Evolutionary conservation across 768 basidiomycete genomes (phyloP), one percentile per base, ranked within the genome.

Genomic region (Holtermannia corniformis): DNA sequence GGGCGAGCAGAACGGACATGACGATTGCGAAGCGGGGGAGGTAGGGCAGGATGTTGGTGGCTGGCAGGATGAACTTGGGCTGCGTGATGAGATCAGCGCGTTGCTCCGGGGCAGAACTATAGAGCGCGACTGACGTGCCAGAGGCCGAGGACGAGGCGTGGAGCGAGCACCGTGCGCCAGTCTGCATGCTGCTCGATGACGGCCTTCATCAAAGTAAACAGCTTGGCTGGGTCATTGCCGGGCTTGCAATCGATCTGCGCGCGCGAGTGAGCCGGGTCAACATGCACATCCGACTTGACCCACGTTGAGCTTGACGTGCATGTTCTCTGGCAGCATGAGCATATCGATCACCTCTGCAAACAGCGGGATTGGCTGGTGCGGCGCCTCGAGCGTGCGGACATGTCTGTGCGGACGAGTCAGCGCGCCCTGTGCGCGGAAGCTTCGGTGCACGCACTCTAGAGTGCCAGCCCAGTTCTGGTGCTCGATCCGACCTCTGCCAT

Each of bases 181-280:
- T 50, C 50, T 11, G 53, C 55, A 43, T 84, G 83, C 45, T 77
- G 61, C 21, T 78, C 74, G n/a, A 75, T 73, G 50, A 82, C 81
- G 66, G 81, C 85, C 72, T 78, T 77, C 28, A 88, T 76, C 24
- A 87, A 72, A 4, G 78, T 74, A 70, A 84, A 85, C 41, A 90
- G 75, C 62, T 81, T 81, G 50, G 84, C 81, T 19, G 93, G 90
- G 65, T 91, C 82, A 67, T 96, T 97, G 66, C 89, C 83, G 23
- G 84, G 80, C 74, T 99, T 99, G 68, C 95, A 87, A 69, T 97
- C 93, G 56, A 96, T 80, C 76, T 96, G 82, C 65, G 85, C 83
- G 57, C 14, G 24, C 80, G 67, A 84, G 81, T 55, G 85, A 84
- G 21, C 28, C 74, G 77, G 72, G 23, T 40, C 53, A 54, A 59